A percentile compares a stretch with the other conserved stretches of the same genome.
These are phyloP conservation scores for Alternaria solani DNA, from an alignment of 2,329 filamentous ascomycete genomes.

Conservation along the genomic window DNA sequence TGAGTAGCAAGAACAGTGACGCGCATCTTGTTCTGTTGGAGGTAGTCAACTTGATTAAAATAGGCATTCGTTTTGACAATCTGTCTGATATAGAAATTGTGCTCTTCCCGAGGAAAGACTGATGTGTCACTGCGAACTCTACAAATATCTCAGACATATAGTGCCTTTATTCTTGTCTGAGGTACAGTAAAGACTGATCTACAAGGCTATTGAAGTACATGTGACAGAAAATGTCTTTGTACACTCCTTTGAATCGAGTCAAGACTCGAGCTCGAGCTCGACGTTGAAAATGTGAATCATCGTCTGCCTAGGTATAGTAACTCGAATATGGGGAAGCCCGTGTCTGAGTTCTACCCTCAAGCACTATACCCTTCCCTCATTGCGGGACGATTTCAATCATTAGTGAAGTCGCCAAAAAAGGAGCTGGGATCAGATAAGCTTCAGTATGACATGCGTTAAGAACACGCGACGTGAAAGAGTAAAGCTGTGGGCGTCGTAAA, in stretches of 20 bases:
- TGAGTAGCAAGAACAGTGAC: not conserved
- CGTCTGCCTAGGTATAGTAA: not conserved
- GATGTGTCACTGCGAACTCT: not conserved
- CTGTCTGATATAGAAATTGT: not conserved
- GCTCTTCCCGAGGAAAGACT: not conserved
- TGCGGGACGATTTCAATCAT: not conserved
- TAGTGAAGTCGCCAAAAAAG: not conserved
- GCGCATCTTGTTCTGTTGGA: not conserved
- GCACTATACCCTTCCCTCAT: too few relatives aligned
- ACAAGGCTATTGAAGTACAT: not conserved
- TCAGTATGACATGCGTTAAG: not conserved
- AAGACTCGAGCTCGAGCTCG: not conserved
- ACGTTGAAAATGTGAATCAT: not conserved
- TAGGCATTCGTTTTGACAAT: not conserved
- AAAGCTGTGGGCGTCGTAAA: not conserved
- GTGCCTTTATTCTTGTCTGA: not conserved
- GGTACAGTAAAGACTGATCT: not conserved
- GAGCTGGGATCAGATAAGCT: not conserved
- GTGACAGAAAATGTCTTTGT: constrained; percentile 2
- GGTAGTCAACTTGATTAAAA: not conserved
- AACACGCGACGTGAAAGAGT: not conserved
- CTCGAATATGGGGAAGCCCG: not conserved
- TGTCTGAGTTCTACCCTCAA: too few relatives aligned
- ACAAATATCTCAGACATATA: not conserved
- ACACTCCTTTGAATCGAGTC: not conserved